phyloP scores from a whole-genome alignment of 2,329 filamentous ascomycete genomes.

The Epichloe elymi region DNA sequence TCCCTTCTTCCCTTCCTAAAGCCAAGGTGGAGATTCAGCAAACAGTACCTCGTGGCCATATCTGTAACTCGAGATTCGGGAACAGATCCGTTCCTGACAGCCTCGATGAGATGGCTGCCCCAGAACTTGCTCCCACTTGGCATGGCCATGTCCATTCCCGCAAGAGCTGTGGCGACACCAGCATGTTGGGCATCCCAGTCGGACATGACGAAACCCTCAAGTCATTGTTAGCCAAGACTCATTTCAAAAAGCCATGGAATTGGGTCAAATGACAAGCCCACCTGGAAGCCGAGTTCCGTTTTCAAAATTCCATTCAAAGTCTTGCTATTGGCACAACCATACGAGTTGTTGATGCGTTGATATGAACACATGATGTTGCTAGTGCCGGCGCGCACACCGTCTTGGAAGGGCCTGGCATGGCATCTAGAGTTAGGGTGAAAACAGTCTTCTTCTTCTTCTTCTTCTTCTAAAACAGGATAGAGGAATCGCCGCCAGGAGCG shows the following conservation, averaged over 20 bases:
- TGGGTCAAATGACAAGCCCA: not conserved
- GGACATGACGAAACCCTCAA: slow-evolving; percentile 48
- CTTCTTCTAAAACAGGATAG: not conserved
- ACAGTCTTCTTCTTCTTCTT: not conserved
- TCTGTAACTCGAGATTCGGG: slow-evolving; percentile 42
- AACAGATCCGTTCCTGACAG: slow-evolving; percentile 48
- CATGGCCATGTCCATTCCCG: slow-evolving; percentile 64
- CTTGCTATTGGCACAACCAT: slow-evolving; percentile 57
- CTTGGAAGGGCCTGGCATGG: slow-evolving; percentile 48
- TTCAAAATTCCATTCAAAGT: slow-evolving; percentile 55
- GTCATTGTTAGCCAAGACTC: slow-evolving; percentile 9
- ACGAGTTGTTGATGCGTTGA: slow-evolving; percentile 59
- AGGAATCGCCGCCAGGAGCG: not conserved
- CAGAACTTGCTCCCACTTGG: slow-evolving; percentile 31
- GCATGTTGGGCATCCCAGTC: slow-evolving; percentile 58
- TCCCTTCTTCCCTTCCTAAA: not conserved
- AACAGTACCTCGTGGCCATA: slow-evolving; percentile 36
- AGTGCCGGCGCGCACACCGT: slow-evolving; percentile 50
- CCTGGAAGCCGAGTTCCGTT: slow-evolving; percentile 42
- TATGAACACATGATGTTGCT: slow-evolving; percentile 50
- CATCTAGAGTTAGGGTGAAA: too few relatives aligned
- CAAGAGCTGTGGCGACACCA: slow-evolving; percentile 46
- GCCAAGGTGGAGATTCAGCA: not conserved
- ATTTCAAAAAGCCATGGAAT: too few relatives aligned
- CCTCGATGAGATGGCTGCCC: slow-evolving; percentile 40